Evolutionary conservation across 768 basidiomycete genomes (phyloP).

Genomic region (Sporobolomyces roseus): DNA sequence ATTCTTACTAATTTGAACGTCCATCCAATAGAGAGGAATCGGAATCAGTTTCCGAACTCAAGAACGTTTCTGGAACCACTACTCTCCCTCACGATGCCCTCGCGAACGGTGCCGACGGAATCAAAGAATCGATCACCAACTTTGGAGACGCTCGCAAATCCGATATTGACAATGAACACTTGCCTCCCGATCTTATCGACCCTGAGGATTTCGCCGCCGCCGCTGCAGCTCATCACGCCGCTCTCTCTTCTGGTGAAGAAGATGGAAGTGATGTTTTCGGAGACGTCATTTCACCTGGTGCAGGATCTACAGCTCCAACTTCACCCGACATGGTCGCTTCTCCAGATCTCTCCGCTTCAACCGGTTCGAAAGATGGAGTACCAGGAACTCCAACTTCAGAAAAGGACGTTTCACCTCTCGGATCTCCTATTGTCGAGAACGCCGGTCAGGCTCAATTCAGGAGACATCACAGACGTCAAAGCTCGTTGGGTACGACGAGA

Average conservation of each 20-base stretch:
- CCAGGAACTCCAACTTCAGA: slow-evolving; percentile 53
- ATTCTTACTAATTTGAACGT: not conserved
- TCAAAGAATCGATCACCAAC: slow-evolving; percentile 85
- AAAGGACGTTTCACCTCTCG: slow-evolving; percentile 30
- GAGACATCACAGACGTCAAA: slow-evolving; percentile 64
- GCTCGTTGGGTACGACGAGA: slow-evolving; percentile 88
- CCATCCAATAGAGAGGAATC: slow-evolving; percentile 77
- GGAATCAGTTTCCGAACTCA: slow-evolving; percentile 93
- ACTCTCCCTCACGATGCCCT: slow-evolving; percentile 78
- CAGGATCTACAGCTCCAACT: slow-evolving; percentile 44
- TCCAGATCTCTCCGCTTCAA: slow-evolving; percentile 17
- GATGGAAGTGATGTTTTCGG: slow-evolving; percentile 27
- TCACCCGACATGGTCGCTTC: slow-evolving; percentile 46
- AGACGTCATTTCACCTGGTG: slow-evolving; percentile 45
- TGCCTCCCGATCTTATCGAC: slow-evolving; percentile 94
- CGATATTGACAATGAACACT: slow-evolving; percentile 96
- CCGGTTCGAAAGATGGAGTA: slow-evolving; percentile 35
- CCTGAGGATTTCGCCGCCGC: slow-evolving; percentile 46
- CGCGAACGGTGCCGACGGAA: slow-evolving; percentile 83
- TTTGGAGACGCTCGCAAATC: slow-evolving; percentile 77
- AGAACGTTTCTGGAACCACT: slow-evolving; percentile 71
- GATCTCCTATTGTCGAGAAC: slow-evolving; percentile 37
- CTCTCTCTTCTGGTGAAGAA: slow-evolving; percentile 35
- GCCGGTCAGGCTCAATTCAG: slow-evolving; percentile 57
- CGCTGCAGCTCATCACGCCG: slow-evolving; percentile 32